Conservation (phyloP, 2,329 filamentous ascomycete species). For the Calonectria hongkongensis region DNA sequence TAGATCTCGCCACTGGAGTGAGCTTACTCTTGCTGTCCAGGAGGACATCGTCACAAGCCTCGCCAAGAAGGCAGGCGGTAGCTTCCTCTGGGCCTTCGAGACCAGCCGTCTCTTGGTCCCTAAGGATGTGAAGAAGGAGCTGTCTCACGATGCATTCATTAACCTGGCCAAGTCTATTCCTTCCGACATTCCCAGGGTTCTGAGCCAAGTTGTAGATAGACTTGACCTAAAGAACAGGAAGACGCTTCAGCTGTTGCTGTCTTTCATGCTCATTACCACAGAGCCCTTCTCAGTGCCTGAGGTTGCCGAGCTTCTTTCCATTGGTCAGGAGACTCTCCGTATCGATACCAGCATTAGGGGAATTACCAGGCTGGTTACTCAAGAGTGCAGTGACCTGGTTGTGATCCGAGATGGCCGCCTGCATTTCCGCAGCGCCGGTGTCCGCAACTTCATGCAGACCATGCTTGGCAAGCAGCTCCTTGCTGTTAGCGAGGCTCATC, state of each 20-base stretch:
- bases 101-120: constrained; percentile 54
- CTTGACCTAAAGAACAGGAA: constrained; percentile 45
- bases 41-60: constrained; percentile 58
- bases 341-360: constrained; percentile 36
- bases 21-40: constrained; percentile 51
- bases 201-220: constrained; percentile 36
- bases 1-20: constrained; percentile 41
- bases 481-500: constrained; percentile 58
- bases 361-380: constrained; percentile 44
- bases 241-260: constrained; percentile 53
- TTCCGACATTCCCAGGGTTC: constrained; percentile 39
- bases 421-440: constrained; percentile 61
- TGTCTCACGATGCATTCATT: constrained; percentile 38
- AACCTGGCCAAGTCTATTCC: constrained; percentile 38
- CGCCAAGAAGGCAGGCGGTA: constrained; percentile 58
- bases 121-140: constrained; percentile 46
- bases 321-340: constrained; percentile 45
- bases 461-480: constrained; percentile 60
- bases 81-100: constrained; percentile 63
- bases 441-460: constrained; percentile 56
- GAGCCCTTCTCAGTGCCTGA: constrained; percentile 59
- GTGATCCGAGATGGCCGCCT: constrained; percentile 58
- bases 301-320: constrained; percentile 58
- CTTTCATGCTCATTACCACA: constrained; percentile 59
- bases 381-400: constrained; percentile 54